Percentiles rank a stretch among this genome's conserved stretches.
phyloP scores from a whole-genome alignment of 768 basidiomycete genomes.

The Suillus alpinus region DNA sequence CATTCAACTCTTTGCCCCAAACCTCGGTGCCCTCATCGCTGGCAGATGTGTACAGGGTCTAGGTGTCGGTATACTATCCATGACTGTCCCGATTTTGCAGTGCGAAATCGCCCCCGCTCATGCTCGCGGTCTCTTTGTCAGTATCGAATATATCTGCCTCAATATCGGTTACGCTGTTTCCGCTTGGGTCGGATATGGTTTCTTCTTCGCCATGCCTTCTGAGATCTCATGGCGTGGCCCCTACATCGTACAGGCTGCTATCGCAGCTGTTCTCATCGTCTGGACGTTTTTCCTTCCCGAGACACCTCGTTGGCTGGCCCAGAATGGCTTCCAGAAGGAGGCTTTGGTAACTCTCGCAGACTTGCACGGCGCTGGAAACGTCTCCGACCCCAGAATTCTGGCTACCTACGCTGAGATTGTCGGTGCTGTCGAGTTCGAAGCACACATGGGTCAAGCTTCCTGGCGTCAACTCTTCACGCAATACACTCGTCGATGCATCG shows the following conservation, averaged over 20 bases:
- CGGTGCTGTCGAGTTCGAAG: constrained; percentile 38
- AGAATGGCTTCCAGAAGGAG: constrained; percentile 49
- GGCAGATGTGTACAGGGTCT: constrained; percentile 48
- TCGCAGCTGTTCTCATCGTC: constrained; percentile 43
- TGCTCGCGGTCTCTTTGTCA: constrained; percentile 51
- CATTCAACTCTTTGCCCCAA: constrained; percentile 49
- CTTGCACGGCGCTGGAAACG: constrained; percentile 50
- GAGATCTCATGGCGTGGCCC: constrained; percentile 57
- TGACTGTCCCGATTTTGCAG: constrained; percentile 50
- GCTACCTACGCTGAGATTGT: constrained; percentile 44
- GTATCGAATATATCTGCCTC: constrained; percentile 52
- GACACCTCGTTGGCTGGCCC: constrained; percentile 54
- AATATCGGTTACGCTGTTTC: constrained; percentile 49
- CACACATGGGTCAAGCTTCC: constrained; percentile 38
- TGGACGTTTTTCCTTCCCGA: constrained; percentile 51
- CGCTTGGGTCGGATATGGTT: constrained; percentile 48
- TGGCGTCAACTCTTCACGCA: constrained; percentile 50
- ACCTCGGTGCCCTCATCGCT: constrained; percentile 36
- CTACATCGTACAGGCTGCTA: constrained; percentile 50
- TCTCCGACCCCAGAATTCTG: constrained; percentile 39
- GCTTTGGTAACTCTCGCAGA: constrained; percentile 54
- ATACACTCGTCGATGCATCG: constrained; percentile 45
- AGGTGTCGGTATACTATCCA: constrained; percentile 49
- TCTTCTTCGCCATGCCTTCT: constrained; percentile 44
- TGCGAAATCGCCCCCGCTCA: constrained; percentile 46